Conservation (phyloP, 2,329 filamentous ascomycete genomes). For the Claviceps fusiformis region DNA sequence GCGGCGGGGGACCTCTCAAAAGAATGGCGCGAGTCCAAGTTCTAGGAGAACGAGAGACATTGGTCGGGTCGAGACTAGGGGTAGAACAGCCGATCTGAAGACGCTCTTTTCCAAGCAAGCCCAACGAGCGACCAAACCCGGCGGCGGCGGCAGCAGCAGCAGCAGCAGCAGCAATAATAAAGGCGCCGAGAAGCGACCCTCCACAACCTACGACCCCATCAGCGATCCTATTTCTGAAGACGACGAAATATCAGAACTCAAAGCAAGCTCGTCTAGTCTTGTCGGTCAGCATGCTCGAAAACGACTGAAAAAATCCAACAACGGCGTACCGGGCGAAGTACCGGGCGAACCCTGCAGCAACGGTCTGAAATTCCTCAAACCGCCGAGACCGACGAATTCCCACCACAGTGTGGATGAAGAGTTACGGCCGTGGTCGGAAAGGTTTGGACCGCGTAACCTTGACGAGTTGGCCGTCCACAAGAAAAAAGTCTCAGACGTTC, state of each 20-base stretch:
- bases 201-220: constrained; percentile 33
- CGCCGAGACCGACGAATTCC: constrained; percentile 18
- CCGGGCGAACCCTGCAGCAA: constrained; percentile 15
- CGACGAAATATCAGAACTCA: constrained; percentile 39
- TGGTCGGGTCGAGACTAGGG: constrained; percentile 33
- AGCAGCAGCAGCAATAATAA: constrained; percentile 10
- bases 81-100: constrained; percentile 41
- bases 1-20: constrained; percentile 4
- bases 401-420: constrained; percentile 32
- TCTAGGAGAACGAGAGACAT: constrained; percentile 26
- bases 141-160: constrained; percentile 12
- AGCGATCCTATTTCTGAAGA: constrained; percentile 48
- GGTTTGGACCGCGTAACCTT: constrained; percentile 60
- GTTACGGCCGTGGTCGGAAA: constrained; percentile 72
- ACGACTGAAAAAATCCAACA: constrained; percentile 28
- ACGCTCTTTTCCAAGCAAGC: constrained; percentile 49
- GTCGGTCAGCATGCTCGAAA: constrained; percentile 44
- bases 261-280: constrained; percentile 36
- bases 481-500: constrained; percentile 80
- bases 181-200: constrained; percentile 13
- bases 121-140: constrained; percentile 29
- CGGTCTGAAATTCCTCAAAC: constrained; percentile 40
- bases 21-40: constrained; percentile 19
- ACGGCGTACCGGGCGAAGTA: constrained; percentile 2
- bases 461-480: constrained; percentile 90